These are phyloP conservation scores for Anisogramma anomala DNA, from an alignment of 2,329 filamentous ascomycete genomes.

Conservation along the genomic window DNA sequence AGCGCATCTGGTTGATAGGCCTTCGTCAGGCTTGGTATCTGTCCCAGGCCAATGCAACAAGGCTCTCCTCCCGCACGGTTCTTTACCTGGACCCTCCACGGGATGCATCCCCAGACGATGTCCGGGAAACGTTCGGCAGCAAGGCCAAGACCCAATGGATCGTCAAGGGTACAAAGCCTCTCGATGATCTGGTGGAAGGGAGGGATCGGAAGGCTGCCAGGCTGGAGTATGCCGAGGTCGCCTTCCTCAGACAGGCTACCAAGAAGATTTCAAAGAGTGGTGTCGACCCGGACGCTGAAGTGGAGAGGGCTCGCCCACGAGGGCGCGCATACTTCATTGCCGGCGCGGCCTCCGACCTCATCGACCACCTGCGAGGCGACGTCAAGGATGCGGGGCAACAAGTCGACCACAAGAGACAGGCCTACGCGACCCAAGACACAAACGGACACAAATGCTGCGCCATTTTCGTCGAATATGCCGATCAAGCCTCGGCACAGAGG, in stretches of 20 bases:
- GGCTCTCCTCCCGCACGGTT: conserved; percentile 82
- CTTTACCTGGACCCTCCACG: conserved; percentile 81
- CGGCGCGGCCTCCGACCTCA: conserved; percentile 7
- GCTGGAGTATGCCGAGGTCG: conserved; percentile 16
- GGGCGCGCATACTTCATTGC: conserved; percentile 8
- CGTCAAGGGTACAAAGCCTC: conserved; percentile 56
- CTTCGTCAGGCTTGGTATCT: conserved; percentile 88
- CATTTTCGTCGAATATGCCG: conserved; percentile 87
- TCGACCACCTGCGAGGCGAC: conserved; percentile 8
- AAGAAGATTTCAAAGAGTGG: conserved; percentile 41
- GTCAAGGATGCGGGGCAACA: conserved; percentile 6
- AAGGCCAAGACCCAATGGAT: conserved; percentile 79
- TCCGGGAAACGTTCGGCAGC: conserved; percentile 66
- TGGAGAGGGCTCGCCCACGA: conserved; percentile 12
- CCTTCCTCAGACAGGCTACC: conserved; percentile 53
- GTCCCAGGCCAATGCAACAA: conserved; percentile 68
- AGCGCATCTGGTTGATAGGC: conserved; percentile 88
- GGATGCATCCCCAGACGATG: conserved; percentile 64
- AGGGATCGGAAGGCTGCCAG: conserved; percentile 43
- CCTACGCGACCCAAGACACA: conserved; percentile 20
- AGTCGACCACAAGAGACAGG: conserved; percentile 34
- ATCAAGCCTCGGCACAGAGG: conserved; percentile 70
- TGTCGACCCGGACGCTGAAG: neutral
- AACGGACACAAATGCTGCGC: conserved; percentile 27
- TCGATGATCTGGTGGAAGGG: conserved; percentile 69